Base-by-base conservation (phyloP, 225 moss, liverwort and hornwort genomes). In the Lunularia cruciata region DNA sequence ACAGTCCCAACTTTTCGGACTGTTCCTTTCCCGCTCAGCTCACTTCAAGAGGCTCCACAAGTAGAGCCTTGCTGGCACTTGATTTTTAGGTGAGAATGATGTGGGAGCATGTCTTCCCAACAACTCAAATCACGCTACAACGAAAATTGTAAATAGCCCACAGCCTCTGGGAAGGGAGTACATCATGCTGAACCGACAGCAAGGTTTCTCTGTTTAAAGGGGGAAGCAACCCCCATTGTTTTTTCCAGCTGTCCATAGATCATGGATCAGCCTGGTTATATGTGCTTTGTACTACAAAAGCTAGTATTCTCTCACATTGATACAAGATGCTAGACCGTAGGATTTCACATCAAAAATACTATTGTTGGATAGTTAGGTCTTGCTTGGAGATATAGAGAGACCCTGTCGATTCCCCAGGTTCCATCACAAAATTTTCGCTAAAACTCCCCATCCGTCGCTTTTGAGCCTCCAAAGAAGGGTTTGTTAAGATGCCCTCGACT, bases 371-470 rank as follows among this genome's bases (percentile, higher is more conserved):
- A 75, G 86, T 79, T 42, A 98, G 89, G 81, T 93, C 98, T 65
- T 98, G 98, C 80, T 89, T 98, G 19, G 86, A 90, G 46, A 98
- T 87, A 71, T 88, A 98, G 56, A 88, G 77, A 48, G 92, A 93
- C 13, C 98, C 98, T 81, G 91, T 90, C 39, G 78, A 81, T 60
- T 98, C 93, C 62, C 93, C 93, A 19, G 93, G 98, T 77, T 98
- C 98, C 79, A 98, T 87, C 60, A 89, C 85, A 82, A 98, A 98
- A 61, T 93, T 86, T 74, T 98, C 98, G 59, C 72, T 89, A 70
- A 93, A 98, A 26, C 72, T 84, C 26, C 98, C 98, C 88, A 98
- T 86, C 33, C 86, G 79, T 84, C 78, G 86, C 81, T 91, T 98
- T 77, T 91, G 85, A 47, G 88, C 69, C 46, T 93, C 98, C 79